A percentile compares a stretch with the other conserved stretches of the same genome.
These are phyloP conservation scores for Lasiosphaeria miniovina DNA, from an alignment of 495 filamentous ascomycete genomes.

Conservation along the genomic window DNA sequence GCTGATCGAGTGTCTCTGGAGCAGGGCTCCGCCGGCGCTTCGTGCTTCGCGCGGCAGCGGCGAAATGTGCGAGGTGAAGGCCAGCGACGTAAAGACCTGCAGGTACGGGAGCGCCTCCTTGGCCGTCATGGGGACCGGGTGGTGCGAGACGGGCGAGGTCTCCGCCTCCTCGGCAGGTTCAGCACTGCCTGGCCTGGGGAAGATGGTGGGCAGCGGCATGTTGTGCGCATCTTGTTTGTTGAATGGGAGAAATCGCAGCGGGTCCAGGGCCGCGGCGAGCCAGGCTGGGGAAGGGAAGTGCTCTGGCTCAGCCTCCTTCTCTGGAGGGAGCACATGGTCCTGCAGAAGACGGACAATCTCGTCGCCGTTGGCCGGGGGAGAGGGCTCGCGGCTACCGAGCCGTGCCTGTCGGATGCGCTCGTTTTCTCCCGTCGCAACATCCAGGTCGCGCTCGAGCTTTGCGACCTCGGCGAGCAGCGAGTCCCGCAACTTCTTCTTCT, in stretches of 20 bases:
- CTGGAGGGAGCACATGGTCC: conserved; percentile 37
- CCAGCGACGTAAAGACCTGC: conserved; percentile 53
- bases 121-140: conserved; percentile 47
- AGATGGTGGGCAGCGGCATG: conserved; percentile 17
- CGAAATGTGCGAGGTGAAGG: conserved; percentile 48
- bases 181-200: conserved; percentile 4
- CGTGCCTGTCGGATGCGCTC: conserved; percentile 36
- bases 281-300: conserved; percentile 28
- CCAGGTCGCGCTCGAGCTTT: conserved; percentile 36
- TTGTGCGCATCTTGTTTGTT: conserved; percentile 17
- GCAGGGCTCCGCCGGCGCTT: conserved; percentile 20
- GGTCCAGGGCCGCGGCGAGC: conserved; percentile 42
- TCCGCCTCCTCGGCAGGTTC: conserved; percentile 24
- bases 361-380: conserved; percentile 25
- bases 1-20: conserved; percentile 42
- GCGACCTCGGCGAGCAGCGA: conserved; percentile 37
- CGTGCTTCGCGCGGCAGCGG: conserved; percentile 30
- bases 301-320: conserved; percentile 20
- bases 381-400: conserved; percentile 15
- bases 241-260: conserved; percentile 51
- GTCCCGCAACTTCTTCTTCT: conserved; percentile 38
- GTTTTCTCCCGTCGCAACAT: conserved; percentile 36
- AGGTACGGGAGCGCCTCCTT: conserved; percentile 57
- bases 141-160: conserved; percentile 42
- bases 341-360: conserved; percentile 37